phyloP scores from a whole-genome alignment of 805 yeast genomes.

The Starmerella powellii region DNA sequence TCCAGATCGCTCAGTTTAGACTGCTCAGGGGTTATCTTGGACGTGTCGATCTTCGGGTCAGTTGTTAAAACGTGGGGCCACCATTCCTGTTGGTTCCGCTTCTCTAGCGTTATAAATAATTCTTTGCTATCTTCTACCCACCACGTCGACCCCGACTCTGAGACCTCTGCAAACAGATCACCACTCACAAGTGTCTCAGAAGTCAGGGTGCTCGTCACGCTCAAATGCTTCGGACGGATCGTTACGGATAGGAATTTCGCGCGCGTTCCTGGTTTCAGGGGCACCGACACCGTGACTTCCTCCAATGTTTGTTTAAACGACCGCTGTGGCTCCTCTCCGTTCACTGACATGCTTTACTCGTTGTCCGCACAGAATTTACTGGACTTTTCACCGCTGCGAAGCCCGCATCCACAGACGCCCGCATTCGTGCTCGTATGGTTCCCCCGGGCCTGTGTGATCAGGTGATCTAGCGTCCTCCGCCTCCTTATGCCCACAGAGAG shows the following conservation, averaged over 20 bases:
- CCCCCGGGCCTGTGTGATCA: too few relatives aligned
- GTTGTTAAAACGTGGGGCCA: slow-evolving; percentile 36
- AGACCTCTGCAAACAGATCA: slow-evolving; percentile 28
- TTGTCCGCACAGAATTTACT: too few relatives aligned
- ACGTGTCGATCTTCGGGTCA: slow-evolving; percentile 35
- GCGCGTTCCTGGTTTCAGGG: slow-evolving; percentile 28
- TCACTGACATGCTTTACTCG: not conserved
- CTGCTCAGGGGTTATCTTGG: slow-evolving; percentile 34
- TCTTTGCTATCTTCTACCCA: slow-evolving; percentile 32
- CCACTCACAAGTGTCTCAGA: slow-evolving; percentile 27
- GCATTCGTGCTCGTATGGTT: too few relatives aligned
- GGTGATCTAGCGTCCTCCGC: too few relatives aligned
- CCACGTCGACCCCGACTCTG: slow-evolving; percentile 34
- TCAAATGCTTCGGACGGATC: slow-evolving; percentile 21
- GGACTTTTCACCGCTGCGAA: too few relatives aligned
- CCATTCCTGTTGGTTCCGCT: slow-evolving; percentile 33
- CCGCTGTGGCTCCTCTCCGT: slow-evolving; percentile 13
- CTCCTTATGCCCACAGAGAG: too few relatives aligned
- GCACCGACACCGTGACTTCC: slow-evolving; percentile 32
- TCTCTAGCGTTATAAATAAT: slow-evolving; percentile 31
- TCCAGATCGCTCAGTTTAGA: slow-evolving; percentile 34
- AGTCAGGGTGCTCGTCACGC: slow-evolving; percentile 22
- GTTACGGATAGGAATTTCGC: slow-evolving; percentile 30
- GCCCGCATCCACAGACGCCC: too few relatives aligned
- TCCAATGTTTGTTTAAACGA: slow-evolving; percentile 34